Conservation (phyloP, 805 yeast genomes). For the Cyberlindnera nakhonratchasimensis region DNA sequence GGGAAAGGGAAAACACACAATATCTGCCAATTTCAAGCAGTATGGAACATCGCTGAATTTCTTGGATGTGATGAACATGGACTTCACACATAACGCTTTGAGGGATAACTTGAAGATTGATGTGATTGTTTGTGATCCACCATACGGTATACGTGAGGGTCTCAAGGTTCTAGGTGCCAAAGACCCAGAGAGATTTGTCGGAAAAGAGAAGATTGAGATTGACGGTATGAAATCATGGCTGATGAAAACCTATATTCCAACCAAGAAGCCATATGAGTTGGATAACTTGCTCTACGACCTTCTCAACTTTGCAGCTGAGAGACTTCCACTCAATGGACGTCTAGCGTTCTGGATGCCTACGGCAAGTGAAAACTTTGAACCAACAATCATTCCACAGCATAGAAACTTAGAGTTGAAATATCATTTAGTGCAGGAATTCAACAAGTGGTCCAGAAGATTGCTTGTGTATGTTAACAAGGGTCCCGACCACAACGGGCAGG, state of each 20-base stretch:
- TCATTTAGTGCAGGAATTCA: slow-evolving; percentile 81
- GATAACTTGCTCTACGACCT: slow-evolving; percentile 76
- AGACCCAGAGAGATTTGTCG: slow-evolving; percentile 62
- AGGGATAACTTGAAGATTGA: slow-evolving; percentile 62
- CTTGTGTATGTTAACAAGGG: slow-evolving; percentile 74
- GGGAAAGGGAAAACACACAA: slow-evolving; percentile 61
- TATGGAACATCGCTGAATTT: slow-evolving; percentile 57
- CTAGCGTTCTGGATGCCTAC: slow-evolving; percentile 98
- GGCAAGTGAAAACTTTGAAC: slow-evolving; percentile 78
- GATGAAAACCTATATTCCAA: slow-evolving; percentile 81
- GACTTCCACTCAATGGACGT: slow-evolving; percentile 73
- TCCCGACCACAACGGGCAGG: slow-evolving; percentile 47
- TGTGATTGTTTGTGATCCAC: slow-evolving; percentile 92
- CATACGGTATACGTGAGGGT: slow-evolving; percentile 96
- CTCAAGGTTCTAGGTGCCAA: slow-evolving; percentile 87
- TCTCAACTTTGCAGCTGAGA: slow-evolving; percentile 63
- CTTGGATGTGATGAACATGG: slow-evolving; percentile 84
- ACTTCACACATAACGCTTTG: slow-evolving; percentile 87
- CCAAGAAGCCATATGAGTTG: slow-evolving; percentile 86
- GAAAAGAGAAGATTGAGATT: slow-evolving; percentile 69
- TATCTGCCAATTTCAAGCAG: slow-evolving; percentile 67
- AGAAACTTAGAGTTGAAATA: slow-evolving; percentile 64
- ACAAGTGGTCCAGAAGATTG: slow-evolving; percentile 89
- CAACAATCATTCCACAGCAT: slow-evolving; percentile 75
- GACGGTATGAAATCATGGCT: slow-evolving; percentile 77